A percentile compares a stretch with the other conserved stretches of the same genome.
phyloP scores from a whole-genome alignment of 2,329 filamentous ascomycete species.

The Colletotrichum liriopes region DNA sequence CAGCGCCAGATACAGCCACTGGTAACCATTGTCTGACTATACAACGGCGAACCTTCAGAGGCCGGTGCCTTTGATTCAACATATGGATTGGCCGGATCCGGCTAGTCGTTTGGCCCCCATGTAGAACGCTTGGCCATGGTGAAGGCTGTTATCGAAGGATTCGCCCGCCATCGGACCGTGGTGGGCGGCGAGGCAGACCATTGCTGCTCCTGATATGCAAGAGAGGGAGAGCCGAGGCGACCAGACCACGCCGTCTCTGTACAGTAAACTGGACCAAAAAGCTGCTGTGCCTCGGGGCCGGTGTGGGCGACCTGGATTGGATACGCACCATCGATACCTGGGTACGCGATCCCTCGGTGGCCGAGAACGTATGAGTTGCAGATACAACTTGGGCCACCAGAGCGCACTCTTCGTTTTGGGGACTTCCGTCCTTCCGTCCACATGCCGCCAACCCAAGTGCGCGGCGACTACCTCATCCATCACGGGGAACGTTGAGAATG shows the following conservation, averaged over 20 bases:
- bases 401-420: too few species aligned
- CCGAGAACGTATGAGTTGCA: too few species aligned
- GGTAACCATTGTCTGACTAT: constrained; percentile 5
- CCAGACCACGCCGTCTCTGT: background rate
- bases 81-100: background rate
- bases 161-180: too few species aligned
- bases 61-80: background rate
- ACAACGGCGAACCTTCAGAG: background rate
- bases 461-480: too few species aligned
- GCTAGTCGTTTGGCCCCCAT: background rate
- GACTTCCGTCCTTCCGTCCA: too few species aligned
- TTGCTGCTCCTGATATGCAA: too few species aligned
- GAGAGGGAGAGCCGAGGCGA: background rate
- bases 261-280: background rate
- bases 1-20: constrained; percentile 9
- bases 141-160: too few species aligned
- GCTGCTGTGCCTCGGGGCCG: background rate
- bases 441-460: too few species aligned
- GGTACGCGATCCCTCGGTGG: too few species aligned
- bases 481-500: background rate
- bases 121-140: background rate
- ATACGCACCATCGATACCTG: background rate
- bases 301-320: background rate
- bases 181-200: too few species aligned
- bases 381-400: too few species aligned